These are phyloP conservation scores for Pythium rishiriense DNA, from an alignment of 352 stramenopile genomes.

Conservation along the genomic window DNA sequence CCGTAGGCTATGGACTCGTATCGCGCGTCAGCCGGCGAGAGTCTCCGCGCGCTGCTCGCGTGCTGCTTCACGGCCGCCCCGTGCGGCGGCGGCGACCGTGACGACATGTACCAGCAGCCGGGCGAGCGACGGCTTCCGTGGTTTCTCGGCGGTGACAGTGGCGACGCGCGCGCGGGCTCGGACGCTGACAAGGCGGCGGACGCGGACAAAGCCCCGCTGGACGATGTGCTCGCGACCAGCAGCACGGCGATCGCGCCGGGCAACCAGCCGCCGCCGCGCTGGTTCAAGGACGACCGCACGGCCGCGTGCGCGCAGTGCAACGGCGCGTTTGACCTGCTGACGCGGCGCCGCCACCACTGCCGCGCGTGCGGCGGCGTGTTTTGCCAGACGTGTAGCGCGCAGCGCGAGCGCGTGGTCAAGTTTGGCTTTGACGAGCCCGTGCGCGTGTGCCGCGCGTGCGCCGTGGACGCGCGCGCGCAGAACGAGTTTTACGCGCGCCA, in stretches of 20 bases:
- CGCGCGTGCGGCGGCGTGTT: conserved; percentile 72
- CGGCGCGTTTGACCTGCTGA: conserved; percentile 71
- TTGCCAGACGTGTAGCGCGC: conserved; percentile 45
- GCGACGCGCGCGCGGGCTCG: background rate
- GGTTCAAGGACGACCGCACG: conserved; percentile 58
- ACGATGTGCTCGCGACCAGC: conserved; percentile 21
- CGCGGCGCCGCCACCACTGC: conserved; percentile 82
- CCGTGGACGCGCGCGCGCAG: conserved; percentile 40
- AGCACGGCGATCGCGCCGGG: conserved; percentile 20
- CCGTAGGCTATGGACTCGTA: conserved; percentile 11
- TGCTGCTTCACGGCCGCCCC: conserved; percentile 62
- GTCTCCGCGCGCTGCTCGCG: conserved; percentile 46
- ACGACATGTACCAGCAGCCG: conserved; percentile 37
- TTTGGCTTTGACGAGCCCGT: conserved; percentile 64
- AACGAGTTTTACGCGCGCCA: conserved; percentile 71
- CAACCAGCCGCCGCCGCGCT: conserved; percentile 49
- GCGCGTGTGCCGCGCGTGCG: conserved; percentile 51
- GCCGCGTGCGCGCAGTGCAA: conserved; percentile 53
- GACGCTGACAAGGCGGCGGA: background rate
- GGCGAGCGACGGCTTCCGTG: conserved; percentile 22
- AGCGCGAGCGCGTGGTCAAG: conserved; percentile 66
- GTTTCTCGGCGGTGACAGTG: conserved; percentile 18
- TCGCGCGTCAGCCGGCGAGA: conserved; percentile 21
- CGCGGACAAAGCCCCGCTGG: conserved; percentile 5
- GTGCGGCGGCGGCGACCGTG: conserved; percentile 27